These are phyloP conservation scores for Talaromyces sp. DNA, from an alignment of 2,329 filamentous ascomycete species.

Conservation along the genomic window DNA sequence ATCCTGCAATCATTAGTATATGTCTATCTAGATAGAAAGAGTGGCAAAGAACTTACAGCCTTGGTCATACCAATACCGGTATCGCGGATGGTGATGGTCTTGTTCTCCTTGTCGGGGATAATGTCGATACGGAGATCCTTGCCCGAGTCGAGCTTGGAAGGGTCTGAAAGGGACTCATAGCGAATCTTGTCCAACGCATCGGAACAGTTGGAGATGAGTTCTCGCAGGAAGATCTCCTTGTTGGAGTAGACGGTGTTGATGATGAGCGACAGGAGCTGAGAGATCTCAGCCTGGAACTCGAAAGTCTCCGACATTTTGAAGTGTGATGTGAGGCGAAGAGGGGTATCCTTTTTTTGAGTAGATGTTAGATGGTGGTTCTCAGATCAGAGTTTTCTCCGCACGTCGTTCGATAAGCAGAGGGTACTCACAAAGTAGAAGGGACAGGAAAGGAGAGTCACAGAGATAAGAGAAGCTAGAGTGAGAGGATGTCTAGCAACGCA, in stretches of 20 bases:
- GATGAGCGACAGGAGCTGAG: constrained; percentile 98
- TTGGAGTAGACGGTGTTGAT: constrained; percentile 99
- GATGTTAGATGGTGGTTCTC: not conserved
- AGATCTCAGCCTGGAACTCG: constrained; percentile 99
- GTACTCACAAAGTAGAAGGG: constrained; percentile 20
- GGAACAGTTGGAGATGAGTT: constrained; percentile 96
- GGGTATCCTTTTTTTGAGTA: constrained; percentile 27
- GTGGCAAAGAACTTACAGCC: constrained; percentile 67
- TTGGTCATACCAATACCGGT: constrained; percentile 99
- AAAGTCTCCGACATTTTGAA: constrained; percentile 91
- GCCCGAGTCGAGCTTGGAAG: constrained; percentile 92
- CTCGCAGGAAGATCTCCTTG: constrained; percentile 99
- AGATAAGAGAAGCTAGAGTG: not conserved
- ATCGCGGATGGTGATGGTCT: constrained; percentile 96
- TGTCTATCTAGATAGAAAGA: no score
- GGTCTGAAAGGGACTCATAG: constrained; percentile 96
- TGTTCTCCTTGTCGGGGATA: constrained; percentile 94
- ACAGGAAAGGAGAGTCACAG: not conserved
- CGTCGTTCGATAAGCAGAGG: not conserved
- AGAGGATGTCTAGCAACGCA: constrained; percentile 13
- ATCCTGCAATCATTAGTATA: constrained; percentile 57
- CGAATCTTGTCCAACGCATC: constrained; percentile 99
- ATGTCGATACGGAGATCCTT: constrained; percentile 99
- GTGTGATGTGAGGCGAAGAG: constrained; percentile 32
- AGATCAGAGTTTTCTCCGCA: constrained; percentile 7